Evolutionary conservation across 331 rosid species (phyloP).

Genomic region (Quercus lobata): DNA sequence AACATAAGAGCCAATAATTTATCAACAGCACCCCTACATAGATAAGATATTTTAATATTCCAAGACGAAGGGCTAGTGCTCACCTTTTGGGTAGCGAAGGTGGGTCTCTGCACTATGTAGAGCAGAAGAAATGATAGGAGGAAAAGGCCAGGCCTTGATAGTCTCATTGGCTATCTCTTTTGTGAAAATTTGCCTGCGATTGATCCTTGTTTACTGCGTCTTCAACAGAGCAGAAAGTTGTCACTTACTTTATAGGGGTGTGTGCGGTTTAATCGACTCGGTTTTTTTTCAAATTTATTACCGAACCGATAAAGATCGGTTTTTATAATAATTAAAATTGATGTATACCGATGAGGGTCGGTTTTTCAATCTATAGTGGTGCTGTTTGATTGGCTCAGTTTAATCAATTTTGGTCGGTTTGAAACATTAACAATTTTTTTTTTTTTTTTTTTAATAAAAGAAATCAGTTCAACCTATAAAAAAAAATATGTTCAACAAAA

Average conservation of each 20-base stretch:
- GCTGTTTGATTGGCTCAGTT: too few species aligned
- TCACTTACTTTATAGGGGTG: background rate
- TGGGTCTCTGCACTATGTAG: slow-evolving; percentile 30
- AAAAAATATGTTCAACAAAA: too few species aligned
- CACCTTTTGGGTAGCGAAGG: slow-evolving; percentile 59
- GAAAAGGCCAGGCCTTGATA: slow-evolving; percentile 6
- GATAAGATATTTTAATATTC: background rate
- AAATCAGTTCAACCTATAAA: too few species aligned
- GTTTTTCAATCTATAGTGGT: too few species aligned
- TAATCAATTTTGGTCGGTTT: too few species aligned
- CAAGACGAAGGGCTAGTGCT: slow-evolving; percentile 13
- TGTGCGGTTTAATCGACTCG: too few species aligned
- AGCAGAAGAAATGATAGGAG: slow-evolving; percentile 31
- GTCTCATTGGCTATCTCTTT: slow-evolving; percentile 28
- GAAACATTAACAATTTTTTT: too few species aligned
- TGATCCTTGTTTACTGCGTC: background rate
- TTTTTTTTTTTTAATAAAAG: too few species aligned
- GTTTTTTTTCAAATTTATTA: too few species aligned
- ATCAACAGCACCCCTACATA: background rate
- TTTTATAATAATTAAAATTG: too few species aligned
- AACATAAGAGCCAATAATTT: background rate
- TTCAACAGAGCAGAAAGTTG: slow-evolving; percentile 19
- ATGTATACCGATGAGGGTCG: too few species aligned
- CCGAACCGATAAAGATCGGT: too few species aligned
- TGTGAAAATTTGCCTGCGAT: background rate